Conservation (phyloP, 1,284 basidiomycete species). For the Tilletia caries region DNA sequence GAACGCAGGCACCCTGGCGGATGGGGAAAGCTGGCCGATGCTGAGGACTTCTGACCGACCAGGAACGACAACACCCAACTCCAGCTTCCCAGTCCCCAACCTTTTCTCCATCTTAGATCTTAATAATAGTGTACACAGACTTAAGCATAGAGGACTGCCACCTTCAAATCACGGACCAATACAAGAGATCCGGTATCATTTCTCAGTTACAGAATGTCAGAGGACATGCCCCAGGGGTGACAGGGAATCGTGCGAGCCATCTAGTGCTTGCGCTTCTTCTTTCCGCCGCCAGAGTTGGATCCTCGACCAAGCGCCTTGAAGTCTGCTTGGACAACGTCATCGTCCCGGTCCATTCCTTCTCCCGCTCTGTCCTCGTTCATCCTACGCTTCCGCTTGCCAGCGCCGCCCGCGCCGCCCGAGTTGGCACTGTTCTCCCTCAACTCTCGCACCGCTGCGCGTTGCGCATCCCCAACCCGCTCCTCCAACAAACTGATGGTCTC, state of each 20-base stretch:
- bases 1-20: conserved; percentile 1
- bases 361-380: conserved; percentile 23
- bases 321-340: conserved; percentile 26
- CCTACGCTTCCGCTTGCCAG: conserved; percentile 39
- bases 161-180: too few species aligned
- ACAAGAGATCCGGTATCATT: too few species aligned
- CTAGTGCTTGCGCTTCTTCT: not conserved
- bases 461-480: conserved; percentile 87
- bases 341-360: conserved; percentile 51
- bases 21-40: not conserved
- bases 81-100: too few species aligned
- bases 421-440: conserved; percentile 43
- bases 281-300: not conserved
- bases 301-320: conserved; percentile 1
- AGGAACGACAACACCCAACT: not conserved
- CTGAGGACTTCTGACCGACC: not conserved
- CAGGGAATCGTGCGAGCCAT: too few species aligned
- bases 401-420: conserved; percentile 39
- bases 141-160: not conserved
- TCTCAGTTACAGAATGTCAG: too few species aligned
- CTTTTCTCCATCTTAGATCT: too few species aligned
- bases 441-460: conserved; percentile 75
- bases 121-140: not conserved
- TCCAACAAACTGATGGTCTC: conserved; percentile 83
- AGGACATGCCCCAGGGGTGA: too few species aligned